Conservation (phyloP, 345 rosid genomes). For the Dipteronia sinensis region DNA sequence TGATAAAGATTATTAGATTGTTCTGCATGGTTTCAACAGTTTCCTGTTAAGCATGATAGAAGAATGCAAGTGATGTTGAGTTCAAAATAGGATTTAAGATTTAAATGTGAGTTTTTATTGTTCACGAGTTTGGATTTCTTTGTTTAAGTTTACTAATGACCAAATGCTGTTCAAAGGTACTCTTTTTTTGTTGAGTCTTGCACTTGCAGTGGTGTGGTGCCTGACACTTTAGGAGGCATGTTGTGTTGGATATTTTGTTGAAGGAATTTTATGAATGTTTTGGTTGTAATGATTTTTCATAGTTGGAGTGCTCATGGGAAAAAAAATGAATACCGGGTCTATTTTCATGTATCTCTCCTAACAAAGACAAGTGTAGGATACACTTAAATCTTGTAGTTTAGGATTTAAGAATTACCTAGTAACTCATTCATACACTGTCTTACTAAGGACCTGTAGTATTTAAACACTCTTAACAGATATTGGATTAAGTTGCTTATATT, state of each 20-base stretch:
- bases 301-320: neutral
- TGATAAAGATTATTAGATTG: neutral
- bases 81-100: neutral
- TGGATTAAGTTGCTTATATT: neutral
- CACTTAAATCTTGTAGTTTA: neutral
- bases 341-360: neutral
- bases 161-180: neutral
- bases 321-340: neutral
- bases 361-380: neutral
- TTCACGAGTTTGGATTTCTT: neutral
- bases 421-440: neutral
- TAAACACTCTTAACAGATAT: too few species aligned
- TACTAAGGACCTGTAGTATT: neutral
- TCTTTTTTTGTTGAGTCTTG: neutral
- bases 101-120: neutral
- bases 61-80: neutral
- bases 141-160: neutral
- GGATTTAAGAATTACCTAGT: neutral
- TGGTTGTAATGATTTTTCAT: neutral
- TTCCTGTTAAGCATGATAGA: neutral
- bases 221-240: neutral
- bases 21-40: neutral
- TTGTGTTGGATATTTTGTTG: too few species aligned
- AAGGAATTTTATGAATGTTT: neutral
- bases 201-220: too few species aligned